Evolutionary conservation across 108 stramenopile genomes (phyloP).

Genomic region (Nitzschia sp.): DNA sequence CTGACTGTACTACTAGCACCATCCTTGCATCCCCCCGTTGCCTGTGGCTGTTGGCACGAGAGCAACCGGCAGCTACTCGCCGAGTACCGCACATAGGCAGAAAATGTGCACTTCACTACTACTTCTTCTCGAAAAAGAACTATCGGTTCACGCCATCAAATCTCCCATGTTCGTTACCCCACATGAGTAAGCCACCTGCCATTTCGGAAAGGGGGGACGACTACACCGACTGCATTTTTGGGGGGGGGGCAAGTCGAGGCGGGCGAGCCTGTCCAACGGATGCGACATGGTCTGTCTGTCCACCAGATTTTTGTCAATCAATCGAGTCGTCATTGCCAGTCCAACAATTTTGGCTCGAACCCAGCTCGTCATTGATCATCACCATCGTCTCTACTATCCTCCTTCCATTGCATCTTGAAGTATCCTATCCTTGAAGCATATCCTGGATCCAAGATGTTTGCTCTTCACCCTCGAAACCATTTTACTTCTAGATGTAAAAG

Average conservation of each 20-base stretch:
- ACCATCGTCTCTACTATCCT: background rate
- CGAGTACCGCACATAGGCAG: too few relatives aligned
- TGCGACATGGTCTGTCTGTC: background rate
- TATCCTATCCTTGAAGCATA: background rate
- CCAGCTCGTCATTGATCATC: background rate
- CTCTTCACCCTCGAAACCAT: background rate
- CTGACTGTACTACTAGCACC: too few relatives aligned
- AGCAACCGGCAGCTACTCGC: too few relatives aligned
- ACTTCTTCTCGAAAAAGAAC: too few relatives aligned
- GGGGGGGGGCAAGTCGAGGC: background rate
- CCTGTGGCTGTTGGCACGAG: too few relatives aligned
- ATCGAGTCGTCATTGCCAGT: background rate
- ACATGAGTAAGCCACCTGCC: too few relatives aligned
- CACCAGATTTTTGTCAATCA: background rate
- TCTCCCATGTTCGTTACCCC: too few relatives aligned
- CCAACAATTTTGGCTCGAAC: slow-evolving; percentile 1
- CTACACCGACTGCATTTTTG: too few relatives aligned
- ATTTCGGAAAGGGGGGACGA: too few relatives aligned
- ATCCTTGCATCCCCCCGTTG: too few relatives aligned
- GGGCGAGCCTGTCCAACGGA: background rate
- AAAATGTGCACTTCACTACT: too few relatives aligned
- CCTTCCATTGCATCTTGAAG: background rate
- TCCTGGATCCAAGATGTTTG: slow-evolving; percentile 1
- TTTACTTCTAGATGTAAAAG: background rate
- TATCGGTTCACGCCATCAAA: too few relatives aligned